A percentile compares a stretch with the other conserved stretches of the same genome.
These are phyloP conservation scores for Warburgia ugandensis DNA, from an alignment of 164 flowering plant species.

Conservation along the genomic window DNA sequence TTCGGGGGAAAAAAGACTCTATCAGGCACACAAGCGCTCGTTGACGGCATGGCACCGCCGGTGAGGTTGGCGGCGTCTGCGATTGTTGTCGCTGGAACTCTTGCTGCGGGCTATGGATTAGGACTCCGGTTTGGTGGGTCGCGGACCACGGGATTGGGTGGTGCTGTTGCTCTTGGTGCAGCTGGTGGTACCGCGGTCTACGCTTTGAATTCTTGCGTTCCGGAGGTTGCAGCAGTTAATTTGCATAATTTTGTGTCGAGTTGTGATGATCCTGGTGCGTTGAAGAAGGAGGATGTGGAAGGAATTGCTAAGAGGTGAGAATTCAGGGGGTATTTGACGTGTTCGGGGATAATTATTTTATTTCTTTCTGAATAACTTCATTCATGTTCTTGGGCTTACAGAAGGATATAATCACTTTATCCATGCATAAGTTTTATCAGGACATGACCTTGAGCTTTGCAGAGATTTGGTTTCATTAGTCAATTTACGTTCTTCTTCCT, in stretches of 20 bases:
- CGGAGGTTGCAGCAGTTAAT: slow-evolving; percentile 77
- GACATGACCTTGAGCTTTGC: too few species aligned
- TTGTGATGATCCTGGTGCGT: slow-evolving; percentile 50
- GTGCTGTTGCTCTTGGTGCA: slow-evolving; percentile 67
- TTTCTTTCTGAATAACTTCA: too few species aligned
- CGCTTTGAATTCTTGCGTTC: slow-evolving; percentile 58
- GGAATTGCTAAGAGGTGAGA: slow-evolving; percentile 52
- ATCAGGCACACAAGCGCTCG: slow-evolving; percentile 48
- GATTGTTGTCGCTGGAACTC: slow-evolving; percentile 55
- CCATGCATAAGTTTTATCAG: too few species aligned
- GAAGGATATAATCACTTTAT: too few species aligned
- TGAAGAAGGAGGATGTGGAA: slow-evolving; percentile 65
- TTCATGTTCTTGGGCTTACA: too few species aligned
- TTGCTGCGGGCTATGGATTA: slow-evolving; percentile 68
- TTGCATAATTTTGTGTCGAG: slow-evolving; percentile 74
- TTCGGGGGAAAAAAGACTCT: slow-evolving; percentile 66
- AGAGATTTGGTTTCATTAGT: too few species aligned
- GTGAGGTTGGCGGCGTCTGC: slow-evolving; percentile 53
- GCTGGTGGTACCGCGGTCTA: slow-evolving; percentile 76
- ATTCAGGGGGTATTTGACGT: background rate
- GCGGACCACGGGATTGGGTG: slow-evolving; percentile 45
- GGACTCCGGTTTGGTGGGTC: slow-evolving; percentile 48
- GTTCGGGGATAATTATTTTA: background rate
- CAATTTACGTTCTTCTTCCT: too few species aligned
- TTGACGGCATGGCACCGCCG: slow-evolving; percentile 52